Evolutionary conservation across 768 basidiomycete genomes (phyloP), one percentile per base, ranked within the genome.

Genomic region (Mrakia gelida): DNA sequence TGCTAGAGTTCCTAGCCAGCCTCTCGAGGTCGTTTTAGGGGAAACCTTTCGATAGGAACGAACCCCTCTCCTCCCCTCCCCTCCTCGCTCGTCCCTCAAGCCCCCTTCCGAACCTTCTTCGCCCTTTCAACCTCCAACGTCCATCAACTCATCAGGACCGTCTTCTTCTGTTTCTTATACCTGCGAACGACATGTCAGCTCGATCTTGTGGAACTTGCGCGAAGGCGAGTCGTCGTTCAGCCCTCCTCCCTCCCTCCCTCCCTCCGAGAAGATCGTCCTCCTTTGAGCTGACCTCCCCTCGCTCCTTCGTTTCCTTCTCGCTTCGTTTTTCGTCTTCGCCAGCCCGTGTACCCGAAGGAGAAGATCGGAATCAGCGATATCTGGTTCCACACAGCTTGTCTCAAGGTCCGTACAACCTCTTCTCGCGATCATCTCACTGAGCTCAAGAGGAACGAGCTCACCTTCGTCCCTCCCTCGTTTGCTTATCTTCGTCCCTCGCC

Each of bases 301-400:
- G 10, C 45, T 38, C 70, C 45, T 23, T 49, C 70, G 16, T 26
- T 26, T 45, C 21, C 52, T 28, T 38, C 59, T 75, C 49, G 63
- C 32, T 49, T 65, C 23, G 26, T 45, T n/a, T 65, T 9, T 23
- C 28, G 28, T 26, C 9, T 21, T 13, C 11, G 11, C 15, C 34
- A 76, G 75, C 70, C 75, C 41, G 75, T 76, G 34, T 76, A 76
- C 23, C 75, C 68, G 3, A 76, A 76, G 34, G 75, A 76, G 43
- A 76, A 76, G 70, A 71, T 70, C 9, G 75, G 68, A 54, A 76
- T 76, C 75, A 26, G 16, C 9, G 56, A 71, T 34, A 32, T 71
- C 30, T 76, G 75, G 75, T 38, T 76, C 18, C 75, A 76, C 30
- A 28, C 3, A 2, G 70, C 49, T 4, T 76, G 75, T 70, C 75